Percentiles rank a stretch among this genome's conserved stretches.
phyloP scores from a whole-genome alignment of 2,329 filamentous ascomycete species.

The Purpureocillium lavendulum region DNA sequence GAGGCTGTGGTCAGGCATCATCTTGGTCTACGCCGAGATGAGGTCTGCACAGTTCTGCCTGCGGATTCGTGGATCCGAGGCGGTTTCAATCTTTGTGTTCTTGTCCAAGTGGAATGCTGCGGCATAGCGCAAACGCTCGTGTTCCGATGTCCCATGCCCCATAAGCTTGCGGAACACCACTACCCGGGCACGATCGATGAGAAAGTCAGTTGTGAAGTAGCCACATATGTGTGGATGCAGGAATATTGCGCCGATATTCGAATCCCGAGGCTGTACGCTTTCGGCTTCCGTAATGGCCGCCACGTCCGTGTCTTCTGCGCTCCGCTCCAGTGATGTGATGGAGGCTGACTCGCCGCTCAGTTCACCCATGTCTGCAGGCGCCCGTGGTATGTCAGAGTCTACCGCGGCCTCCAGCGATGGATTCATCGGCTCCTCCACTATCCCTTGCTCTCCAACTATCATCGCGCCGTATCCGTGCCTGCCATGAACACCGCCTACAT shows the following conservation, averaged over 20 bases:
- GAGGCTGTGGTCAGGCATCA: constrained; percentile 7
- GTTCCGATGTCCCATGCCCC: constrained; percentile 11
- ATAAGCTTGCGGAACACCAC: constrained; percentile 10
- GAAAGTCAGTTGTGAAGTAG: constrained; percentile 23
- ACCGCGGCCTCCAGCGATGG: constrained; percentile 3
- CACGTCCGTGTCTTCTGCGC: constrained; percentile 7
- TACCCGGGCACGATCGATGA: constrained; percentile 20
- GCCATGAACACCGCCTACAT: constrained; percentile 10
- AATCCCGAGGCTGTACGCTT: constrained; percentile 15
- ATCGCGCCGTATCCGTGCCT: constrained; percentile 2
- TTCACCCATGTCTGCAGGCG: constrained; percentile 8
- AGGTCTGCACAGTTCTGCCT: constrained; percentile 8
- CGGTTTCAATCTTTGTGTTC: constrained; percentile 11
- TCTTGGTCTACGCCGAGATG: constrained; percentile 7
- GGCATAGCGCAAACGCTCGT: constrained; percentile 1
- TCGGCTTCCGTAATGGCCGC: constrained; percentile 8
- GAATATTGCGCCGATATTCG: constrained; percentile 17
- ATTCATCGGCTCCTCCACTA: constrained; percentile 4
- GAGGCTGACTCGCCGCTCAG: constrained; percentile 3
- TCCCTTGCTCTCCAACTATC: constrained; percentile 11
- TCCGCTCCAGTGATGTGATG: neutral
- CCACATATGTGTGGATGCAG: constrained; percentile 23
- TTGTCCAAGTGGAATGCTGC: constrained; percentile 6
- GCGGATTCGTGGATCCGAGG: constrained; percentile 10
- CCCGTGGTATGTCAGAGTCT: constrained; percentile 2